Conservation (phyloP, 345 rosid genomes). For the Sonneratia caseolaris region DNA sequence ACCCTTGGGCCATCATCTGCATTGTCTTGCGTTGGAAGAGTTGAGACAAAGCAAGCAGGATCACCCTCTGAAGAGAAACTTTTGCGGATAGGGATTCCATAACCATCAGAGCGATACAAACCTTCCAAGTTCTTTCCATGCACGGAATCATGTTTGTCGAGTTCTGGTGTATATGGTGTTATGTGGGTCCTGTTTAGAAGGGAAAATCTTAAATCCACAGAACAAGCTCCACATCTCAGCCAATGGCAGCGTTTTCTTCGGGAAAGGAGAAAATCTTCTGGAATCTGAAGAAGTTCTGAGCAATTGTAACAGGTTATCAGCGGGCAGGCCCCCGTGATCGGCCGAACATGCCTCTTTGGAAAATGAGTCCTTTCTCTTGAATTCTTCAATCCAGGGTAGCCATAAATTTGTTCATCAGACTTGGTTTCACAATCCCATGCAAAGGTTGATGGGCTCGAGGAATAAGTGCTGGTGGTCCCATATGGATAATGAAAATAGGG, state of each 20-base stretch:
- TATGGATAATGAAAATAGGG: conserved; percentile 20
- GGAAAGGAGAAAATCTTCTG: conserved; percentile 69
- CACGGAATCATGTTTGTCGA: not conserved
- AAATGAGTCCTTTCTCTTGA: conserved; percentile 32
- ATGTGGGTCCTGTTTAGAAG: conserved; percentile 48
- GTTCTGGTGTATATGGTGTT: conserved; percentile 24
- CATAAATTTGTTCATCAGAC: conserved; percentile 40
- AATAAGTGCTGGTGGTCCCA: conserved; percentile 29
- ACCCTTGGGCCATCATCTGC: not conserved
- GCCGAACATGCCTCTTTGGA: conserved; percentile 55
- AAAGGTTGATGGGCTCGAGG: conserved; percentile 48
- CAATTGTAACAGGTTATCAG: conserved; percentile 52
- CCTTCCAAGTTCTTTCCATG: not conserved
- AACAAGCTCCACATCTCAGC: conserved; percentile 71
- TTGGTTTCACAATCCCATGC: conserved; percentile 25
- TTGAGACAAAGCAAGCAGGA: conserved; percentile 9
- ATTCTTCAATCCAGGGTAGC: conserved; percentile 11
- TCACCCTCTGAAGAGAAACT: conserved; percentile 23
- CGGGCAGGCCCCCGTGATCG: conserved; percentile 84
- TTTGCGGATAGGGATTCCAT: conserved; percentile 17
- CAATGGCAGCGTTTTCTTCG: conserved; percentile 44
- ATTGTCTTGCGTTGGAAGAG: conserved; percentile 5
- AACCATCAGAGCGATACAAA: conserved; percentile 23
- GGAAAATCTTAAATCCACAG: conserved; percentile 50
- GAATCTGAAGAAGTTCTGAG: conserved; percentile 46